phyloP scores from a whole-genome alignment of 2,329 filamentous ascomycete species.

The Colletotrichum eleusines region DNA sequence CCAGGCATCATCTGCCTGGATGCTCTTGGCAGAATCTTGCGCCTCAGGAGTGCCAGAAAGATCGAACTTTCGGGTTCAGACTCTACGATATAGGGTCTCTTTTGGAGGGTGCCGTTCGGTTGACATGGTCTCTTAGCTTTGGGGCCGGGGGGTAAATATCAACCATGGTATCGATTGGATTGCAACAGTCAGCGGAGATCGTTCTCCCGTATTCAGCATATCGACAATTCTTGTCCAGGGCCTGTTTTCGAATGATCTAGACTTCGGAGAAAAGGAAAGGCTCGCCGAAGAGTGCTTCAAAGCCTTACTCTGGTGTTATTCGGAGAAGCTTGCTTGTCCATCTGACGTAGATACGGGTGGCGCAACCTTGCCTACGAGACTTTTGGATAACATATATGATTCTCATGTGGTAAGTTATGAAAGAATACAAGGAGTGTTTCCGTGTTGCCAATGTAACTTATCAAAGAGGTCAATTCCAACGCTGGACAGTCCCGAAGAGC shows the following conservation, averaged over 20 bases:
- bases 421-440: neutral
- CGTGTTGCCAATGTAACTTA: neutral
- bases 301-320: neutral
- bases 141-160: neutral
- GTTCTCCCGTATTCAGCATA: neutral
- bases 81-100: neutral
- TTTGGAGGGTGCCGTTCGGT: neutral
- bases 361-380: neutral
- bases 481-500: too few relatives aligned
- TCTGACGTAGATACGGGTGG: neutral
- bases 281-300: neutral
- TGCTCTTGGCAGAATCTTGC: neutral
- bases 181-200: neutral
- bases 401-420: neutral
- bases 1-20: neutral
- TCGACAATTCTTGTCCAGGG: accelerated
- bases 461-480: too few relatives aligned
- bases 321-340: neutral
- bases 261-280: neutral
- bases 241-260: too few relatives aligned
- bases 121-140: neutral
- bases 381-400: neutral
- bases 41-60: neutral
- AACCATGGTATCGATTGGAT: neutral
- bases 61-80: neutral